Conservation (phyloP, 2,329 filamentous ascomycete genomes). For the Trichoderma hamatum region DNA sequence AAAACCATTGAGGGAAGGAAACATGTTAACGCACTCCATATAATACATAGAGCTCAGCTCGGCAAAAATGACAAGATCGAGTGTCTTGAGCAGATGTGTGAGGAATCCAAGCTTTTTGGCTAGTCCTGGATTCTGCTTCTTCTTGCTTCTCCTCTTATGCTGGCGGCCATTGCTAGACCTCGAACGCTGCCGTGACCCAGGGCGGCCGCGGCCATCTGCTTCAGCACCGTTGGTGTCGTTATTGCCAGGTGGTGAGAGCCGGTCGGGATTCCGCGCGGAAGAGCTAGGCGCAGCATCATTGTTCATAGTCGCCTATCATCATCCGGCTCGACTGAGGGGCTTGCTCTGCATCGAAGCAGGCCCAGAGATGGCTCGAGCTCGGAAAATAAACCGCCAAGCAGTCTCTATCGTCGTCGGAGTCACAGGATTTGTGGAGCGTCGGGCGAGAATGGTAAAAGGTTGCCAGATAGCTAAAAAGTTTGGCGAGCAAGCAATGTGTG, state of each 20-base stretch:
- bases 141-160: constrained; percentile 43
- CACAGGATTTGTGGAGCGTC: neutral
- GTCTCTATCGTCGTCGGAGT: neutral
- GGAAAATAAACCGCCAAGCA: neutral
- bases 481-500: neutral
- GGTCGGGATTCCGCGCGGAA: constrained; percentile 40
- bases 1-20: neutral
- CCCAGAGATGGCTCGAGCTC: neutral
- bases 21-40: constrained; percentile 58
- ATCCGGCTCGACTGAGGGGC: constrained; percentile 37
- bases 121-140: constrained; percentile 47
- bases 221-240: constrained; percentile 26
- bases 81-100: constrained; percentile 60
- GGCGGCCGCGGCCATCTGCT: constrained; percentile 9
- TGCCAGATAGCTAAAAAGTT: neutral
- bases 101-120: constrained; percentile 64
- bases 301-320: constrained; percentile 52
- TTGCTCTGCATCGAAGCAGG: constrained; percentile 28
- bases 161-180: constrained; percentile 36
- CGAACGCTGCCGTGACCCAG: constrained; percentile 27
- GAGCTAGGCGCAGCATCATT: constrained; percentile 52
- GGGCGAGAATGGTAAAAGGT: neutral
- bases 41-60: constrained; percentile 70
- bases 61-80: constrained; percentile 66
- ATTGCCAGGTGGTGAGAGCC: constrained; percentile 27